Conservation (phyloP, 352 stramenopile genomes). For the Phytophthora europaea region DNA sequence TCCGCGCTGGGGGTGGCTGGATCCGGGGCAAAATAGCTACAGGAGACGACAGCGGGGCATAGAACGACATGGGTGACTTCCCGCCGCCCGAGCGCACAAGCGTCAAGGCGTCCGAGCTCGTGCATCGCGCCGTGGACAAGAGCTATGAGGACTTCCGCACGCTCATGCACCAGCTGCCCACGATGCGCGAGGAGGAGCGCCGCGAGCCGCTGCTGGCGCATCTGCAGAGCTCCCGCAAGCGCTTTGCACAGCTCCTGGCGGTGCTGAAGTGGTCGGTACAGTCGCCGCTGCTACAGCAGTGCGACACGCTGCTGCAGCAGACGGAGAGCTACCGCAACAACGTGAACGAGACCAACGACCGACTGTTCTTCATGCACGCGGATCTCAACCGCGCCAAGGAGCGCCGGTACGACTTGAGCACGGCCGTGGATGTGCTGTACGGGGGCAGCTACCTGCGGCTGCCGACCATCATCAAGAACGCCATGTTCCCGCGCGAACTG, state of each 20-base stretch:
- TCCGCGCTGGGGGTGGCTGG: constrained; percentile 11
- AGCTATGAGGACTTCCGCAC: constrained; percentile 87
- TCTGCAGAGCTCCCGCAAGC: constrained; percentile 67
- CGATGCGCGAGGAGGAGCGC: constrained; percentile 78
- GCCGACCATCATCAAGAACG: constrained; percentile 77
- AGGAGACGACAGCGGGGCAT: background rate
- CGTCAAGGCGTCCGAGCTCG: constrained; percentile 81
- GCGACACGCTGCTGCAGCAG: constrained; percentile 67
- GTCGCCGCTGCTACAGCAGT: constrained; percentile 80
- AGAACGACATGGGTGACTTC: constrained; percentile 72
- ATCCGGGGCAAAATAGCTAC: constrained; percentile 32
- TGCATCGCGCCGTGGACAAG: constrained; percentile 83
- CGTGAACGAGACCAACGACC: constrained; percentile 86
- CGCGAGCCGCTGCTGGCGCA: constrained; percentile 76
- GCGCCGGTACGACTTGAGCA: constrained; percentile 83
- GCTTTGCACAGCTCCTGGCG: constrained; percentile 81
- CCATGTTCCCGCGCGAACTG: constrained; percentile 76
- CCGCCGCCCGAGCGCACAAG: constrained; percentile 63
- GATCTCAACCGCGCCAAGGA: constrained; percentile 87
- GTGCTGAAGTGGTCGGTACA: constrained; percentile 91
- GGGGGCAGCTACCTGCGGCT: constrained; percentile 81
- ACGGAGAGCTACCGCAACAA: constrained; percentile 77
- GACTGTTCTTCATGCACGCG: constrained; percentile 88
- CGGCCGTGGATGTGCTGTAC: constrained; percentile 84
- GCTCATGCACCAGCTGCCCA: constrained; percentile 75